phyloP scores from a whole-genome alignment of 495 filamentous ascomycete species.

The Annulohypoxylon nitens region DNA sequence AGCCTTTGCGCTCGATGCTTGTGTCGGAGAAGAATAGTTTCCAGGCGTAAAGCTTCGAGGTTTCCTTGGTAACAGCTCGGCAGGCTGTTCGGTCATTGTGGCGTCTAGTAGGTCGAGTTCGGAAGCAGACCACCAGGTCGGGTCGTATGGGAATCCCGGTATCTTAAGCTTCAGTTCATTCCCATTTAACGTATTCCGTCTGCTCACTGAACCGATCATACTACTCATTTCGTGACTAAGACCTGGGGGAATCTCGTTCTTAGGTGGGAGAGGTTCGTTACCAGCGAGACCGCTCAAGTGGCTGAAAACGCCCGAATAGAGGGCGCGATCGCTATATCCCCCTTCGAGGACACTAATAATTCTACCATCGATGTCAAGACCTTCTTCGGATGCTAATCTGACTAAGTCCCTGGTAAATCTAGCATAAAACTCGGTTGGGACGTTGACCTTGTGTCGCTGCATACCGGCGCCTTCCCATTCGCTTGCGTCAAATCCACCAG shows the following conservation, averaged over 20 bases:
- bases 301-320: slow-evolving; percentile 88
- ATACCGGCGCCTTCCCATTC: slow-evolving; percentile 92
- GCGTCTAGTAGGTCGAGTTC: slow-evolving; percentile 76
- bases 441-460: slow-evolving; percentile 94
- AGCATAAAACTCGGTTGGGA: slow-evolving; percentile 97
- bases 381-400: slow-evolving; percentile 82
- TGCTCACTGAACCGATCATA: slow-evolving; percentile 57
- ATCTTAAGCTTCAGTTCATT: slow-evolving; percentile 46
- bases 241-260: slow-evolving; percentile 57
- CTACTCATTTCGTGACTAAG: slow-evolving; percentile 67
- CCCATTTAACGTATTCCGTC: slow-evolving; percentile 51
- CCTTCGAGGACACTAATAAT: slow-evolving; percentile 95
- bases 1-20: slow-evolving; percentile 53
- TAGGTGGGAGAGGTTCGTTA: slow-evolving; percentile 56
- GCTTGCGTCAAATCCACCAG: slow-evolving; percentile 96
- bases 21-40: slow-evolving; percentile 72
- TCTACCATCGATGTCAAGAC: slow-evolving; percentile 80
- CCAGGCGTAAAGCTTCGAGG: slow-evolving; percentile 67
- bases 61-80: slow-evolving; percentile 61
- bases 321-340: slow-evolving; percentile 91
- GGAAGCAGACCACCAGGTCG: slow-evolving; percentile 80
- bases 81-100: slow-evolving; percentile 61
- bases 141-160: slow-evolving; percentile 65
- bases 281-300: slow-evolving; percentile 84
- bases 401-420: slow-evolving; percentile 87